Percentiles rank a stretch among this genome's conserved stretches.
phyloP scores from a whole-genome alignment of 192 early-diverging fungal species.

The Entomortierella parvispora region DNA sequence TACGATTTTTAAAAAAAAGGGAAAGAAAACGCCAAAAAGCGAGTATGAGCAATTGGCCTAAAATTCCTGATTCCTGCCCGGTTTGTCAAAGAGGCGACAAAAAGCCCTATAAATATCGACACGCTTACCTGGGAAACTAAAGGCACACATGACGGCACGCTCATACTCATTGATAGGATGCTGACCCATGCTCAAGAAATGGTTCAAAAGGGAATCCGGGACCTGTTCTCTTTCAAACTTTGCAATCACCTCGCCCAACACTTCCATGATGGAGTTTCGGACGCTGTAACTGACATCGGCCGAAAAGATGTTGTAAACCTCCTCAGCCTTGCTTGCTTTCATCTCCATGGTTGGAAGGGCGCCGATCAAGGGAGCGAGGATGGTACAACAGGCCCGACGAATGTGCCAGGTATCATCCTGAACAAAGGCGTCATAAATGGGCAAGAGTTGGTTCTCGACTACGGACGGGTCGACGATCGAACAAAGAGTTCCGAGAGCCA shows the following conservation, averaged over 20 bases:
- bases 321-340: conserved; percentile 53
- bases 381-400: conserved; percentile 62
- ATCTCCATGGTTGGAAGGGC: conserved; percentile 60
- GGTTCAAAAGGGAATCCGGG: conserved; percentile 58
- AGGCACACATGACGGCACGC: conserved; percentile 64
- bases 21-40: neutral
- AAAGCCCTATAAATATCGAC: neutral
- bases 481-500: conserved; percentile 32
- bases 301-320: conserved; percentile 60
- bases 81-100: neutral
- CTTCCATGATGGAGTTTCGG: conserved; percentile 61
- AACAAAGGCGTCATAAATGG: conserved; percentile 61
- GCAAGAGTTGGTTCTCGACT: conserved; percentile 53
- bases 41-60: neutral
- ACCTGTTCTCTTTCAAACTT: conserved; percentile 61
- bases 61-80: too few relatives aligned
- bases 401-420: conserved; percentile 69
- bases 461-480: conserved; percentile 33
- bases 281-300: conserved; percentile 66
- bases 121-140: conserved; percentile 62
- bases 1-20: neutral
- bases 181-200: conserved; percentile 61
- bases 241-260: conserved; percentile 67
- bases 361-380: conserved; percentile 56
- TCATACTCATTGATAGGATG: conserved; percentile 63